phyloP scores from a whole-genome alignment of 257 asterid species.

The Nicotiana obtusifolia region DNA sequence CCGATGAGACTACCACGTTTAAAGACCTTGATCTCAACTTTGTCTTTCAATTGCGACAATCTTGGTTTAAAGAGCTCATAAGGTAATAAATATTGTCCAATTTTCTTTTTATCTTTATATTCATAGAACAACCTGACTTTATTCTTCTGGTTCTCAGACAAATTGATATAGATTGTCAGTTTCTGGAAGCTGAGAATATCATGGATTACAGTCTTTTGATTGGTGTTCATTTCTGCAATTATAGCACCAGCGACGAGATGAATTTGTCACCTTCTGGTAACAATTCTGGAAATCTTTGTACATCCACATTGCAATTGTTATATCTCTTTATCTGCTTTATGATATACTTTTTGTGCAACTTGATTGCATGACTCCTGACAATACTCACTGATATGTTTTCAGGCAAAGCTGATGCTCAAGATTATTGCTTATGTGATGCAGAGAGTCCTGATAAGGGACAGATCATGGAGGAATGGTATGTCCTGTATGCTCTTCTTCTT shows the following conservation, averaged over 20 bases:
- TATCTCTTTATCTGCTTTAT: not conserved
- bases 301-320: not conserved
- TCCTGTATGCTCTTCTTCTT: not conserved
- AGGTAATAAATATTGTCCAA: slow-evolving; percentile 37
- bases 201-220: slow-evolving; percentile 89
- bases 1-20: slow-evolving; percentile 77
- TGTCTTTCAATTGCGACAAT: slow-evolving; percentile 50
- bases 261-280: slow-evolving; percentile 3
- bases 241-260: not conserved
- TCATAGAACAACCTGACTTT: not conserved
- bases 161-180: slow-evolving; percentile 70
- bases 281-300: not conserved
- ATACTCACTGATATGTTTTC: not conserved
- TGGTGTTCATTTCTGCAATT: slow-evolving; percentile 77
- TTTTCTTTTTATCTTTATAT: not conserved
- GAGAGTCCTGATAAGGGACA: slow-evolving; percentile 1
- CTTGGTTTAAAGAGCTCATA: slow-evolving; percentile 65
- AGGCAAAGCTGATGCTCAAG: slow-evolving; percentile 9
- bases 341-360: not conserved
- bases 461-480: slow-evolving; percentile 7
- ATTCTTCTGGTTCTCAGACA: slow-evolving; percentile 34
- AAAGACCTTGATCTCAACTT: slow-evolving; percentile 78
- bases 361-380: not conserved
- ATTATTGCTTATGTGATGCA: slow-evolving; percentile 7
- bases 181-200: slow-evolving; percentile 74